Percentiles rank a stretch among this genome's conserved stretches.
Conservation (phyloP, 2,329 filamentous ascomycete genomes). For the Colletotrichum sp. region DNA sequence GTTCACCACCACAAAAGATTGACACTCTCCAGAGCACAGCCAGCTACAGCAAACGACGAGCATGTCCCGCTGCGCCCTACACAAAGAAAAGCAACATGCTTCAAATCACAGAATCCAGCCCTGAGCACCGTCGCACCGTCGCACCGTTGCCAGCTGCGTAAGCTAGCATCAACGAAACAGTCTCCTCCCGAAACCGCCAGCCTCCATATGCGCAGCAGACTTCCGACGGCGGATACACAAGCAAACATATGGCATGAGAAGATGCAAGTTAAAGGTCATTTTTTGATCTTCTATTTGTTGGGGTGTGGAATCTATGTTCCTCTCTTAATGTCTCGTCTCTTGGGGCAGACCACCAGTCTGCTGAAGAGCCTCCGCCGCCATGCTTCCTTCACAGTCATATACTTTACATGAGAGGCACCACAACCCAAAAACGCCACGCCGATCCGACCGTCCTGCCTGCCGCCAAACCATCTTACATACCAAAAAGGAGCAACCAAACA, state of each 20-base stretch:
- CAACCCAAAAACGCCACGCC: conserved; percentile 17
- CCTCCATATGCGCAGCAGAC: background rate
- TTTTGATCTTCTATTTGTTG: conserved; percentile 12
- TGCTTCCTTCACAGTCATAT: conserved; percentile 7
- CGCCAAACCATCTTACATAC: conserved; percentile 6
- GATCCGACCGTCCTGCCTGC: conserved; percentile 13
- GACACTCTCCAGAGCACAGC: background rate
- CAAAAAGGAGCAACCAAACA: conserved; percentile 18
- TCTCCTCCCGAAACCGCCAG: background rate
- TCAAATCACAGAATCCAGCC: background rate
- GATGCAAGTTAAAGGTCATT: background rate
- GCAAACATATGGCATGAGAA: background rate
- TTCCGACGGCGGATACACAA: background rate
- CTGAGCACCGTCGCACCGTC: background rate
- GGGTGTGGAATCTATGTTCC: conserved; percentile 4
- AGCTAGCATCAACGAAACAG: background rate
- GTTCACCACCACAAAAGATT: background rate
- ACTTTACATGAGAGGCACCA: conserved; percentile 14
- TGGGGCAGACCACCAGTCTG: background rate
- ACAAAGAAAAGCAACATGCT: background rate
- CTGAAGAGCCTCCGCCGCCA: background rate
- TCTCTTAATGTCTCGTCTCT: background rate
- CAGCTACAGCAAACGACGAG: background rate
- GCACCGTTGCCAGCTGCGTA: background rate
- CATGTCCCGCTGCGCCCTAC: background rate